Conservation (phyloP, 2,329 filamentous ascomycete genomes). For the Fusarium sp. region DNA sequence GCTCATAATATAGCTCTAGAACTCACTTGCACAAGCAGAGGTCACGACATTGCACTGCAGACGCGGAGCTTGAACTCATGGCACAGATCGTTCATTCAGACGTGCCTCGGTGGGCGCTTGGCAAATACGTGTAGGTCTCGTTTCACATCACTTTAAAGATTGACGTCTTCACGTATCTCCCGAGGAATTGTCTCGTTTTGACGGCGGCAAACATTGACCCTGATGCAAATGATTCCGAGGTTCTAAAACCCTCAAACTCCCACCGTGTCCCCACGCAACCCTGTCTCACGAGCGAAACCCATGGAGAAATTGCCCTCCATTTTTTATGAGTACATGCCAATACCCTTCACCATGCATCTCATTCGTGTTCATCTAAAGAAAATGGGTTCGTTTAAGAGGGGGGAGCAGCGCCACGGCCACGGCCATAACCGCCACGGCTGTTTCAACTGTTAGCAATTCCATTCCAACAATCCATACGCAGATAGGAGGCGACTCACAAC, state of each 20-base stretch:
- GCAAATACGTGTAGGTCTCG: slow-evolving; percentile 26
- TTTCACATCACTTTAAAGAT: slow-evolving; percentile 41
- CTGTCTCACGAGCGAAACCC: slow-evolving; percentile 52
- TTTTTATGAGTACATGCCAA: slow-evolving; percentile 60
- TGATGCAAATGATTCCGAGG: slow-evolving; percentile 61
- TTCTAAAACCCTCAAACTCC: slow-evolving; percentile 59
- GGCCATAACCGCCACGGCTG: slow-evolving; percentile 87
- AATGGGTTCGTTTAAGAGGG: slow-evolving; percentile 64
- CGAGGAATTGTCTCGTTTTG: slow-evolving; percentile 48
- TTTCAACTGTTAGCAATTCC: slow-evolving; percentile 48
- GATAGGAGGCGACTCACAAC: slow-evolving; percentile 68
- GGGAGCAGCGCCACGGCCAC: slow-evolving; percentile 83
- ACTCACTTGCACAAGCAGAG: background rate
- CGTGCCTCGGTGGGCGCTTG: slow-evolving; percentile 21
- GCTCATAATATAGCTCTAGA: slow-evolving; percentile 3
- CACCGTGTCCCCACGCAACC: slow-evolving; percentile 54
- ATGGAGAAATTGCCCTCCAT: slow-evolving; percentile 53
- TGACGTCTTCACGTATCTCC: slow-evolving; percentile 44
- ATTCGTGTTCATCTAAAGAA: slow-evolving; percentile 56
- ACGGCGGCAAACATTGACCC: slow-evolving; percentile 53
- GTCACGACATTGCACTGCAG: slow-evolving; percentile 12
- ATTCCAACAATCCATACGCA: background rate
- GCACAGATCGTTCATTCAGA: slow-evolving; percentile 22
- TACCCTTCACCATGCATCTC: slow-evolving; percentile 55
- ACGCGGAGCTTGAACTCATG: background rate